phyloP scores from a whole-genome alignment of 495 filamentous ascomycete genomes.

The Aspergillus funiculosus region DNA sequence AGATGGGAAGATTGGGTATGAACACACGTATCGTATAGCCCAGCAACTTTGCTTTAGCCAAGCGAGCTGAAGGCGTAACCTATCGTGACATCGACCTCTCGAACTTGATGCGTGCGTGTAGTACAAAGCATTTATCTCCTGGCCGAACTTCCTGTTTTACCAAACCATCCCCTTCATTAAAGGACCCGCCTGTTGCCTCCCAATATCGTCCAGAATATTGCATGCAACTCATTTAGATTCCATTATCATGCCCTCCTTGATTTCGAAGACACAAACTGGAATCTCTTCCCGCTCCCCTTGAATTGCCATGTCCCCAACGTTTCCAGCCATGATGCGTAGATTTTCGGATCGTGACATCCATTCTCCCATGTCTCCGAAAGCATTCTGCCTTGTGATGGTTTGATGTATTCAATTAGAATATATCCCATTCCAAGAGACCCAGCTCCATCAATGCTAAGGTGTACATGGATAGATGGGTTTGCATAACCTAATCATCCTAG shows the following conservation, averaged over 20 bases:
- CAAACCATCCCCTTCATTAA: neutral
- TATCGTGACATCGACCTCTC: neutral
- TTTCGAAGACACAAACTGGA: neutral
- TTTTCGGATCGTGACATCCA: neutral
- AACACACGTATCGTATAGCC: neutral
- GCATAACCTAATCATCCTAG: too few relatives aligned
- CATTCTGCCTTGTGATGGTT: too few relatives aligned
- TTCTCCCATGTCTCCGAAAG: too few relatives aligned
- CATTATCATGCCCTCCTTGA: slow-evolving; percentile 3
- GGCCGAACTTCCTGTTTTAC: neutral
- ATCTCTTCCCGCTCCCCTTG: neutral
- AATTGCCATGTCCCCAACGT: neutral
- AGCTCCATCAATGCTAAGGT: too few relatives aligned
- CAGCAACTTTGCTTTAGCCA: neutral
- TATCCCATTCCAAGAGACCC: too few relatives aligned
- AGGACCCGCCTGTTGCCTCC: neutral
- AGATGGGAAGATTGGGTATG: neutral
- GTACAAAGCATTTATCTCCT: neutral
- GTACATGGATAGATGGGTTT: too few relatives aligned
- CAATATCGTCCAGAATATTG: neutral
- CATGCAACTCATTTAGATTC: neutral
- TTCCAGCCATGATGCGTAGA: neutral
- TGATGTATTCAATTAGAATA: too few relatives aligned
- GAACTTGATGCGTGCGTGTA: neutral
- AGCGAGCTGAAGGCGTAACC: too few relatives aligned